Evolutionary conservation across 345 rosid genomes (phyloP), one percentile per base, ranked within the genome.

Genomic region (Arabidopsis suecica): DNA sequence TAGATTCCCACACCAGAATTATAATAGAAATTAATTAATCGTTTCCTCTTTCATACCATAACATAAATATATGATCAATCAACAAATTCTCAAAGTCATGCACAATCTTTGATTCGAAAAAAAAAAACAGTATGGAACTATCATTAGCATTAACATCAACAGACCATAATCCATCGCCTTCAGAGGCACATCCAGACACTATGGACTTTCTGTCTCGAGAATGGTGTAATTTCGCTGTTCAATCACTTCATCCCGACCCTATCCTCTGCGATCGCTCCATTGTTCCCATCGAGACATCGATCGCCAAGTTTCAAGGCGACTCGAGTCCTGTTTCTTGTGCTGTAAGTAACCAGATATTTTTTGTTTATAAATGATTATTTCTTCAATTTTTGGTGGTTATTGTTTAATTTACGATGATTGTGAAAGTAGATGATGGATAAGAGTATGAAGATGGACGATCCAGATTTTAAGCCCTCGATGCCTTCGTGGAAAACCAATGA

Each of bases 161-260:
- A 18, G 59, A 44, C 44, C 53, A 73, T 61, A 83, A 79, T 48
- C 75, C 83, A 38, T 71, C 86, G 3, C 96, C 91, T 33, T 88
- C 97, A 8, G 96, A 91, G 67, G 93, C 97, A 82, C 93, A 88
- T 77, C 96, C 93, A 13, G 97, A 94, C 44, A 78, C 93, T 9
- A 83, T 94, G 96, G 98, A 91, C 75, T 91, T 91, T 79, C 93
- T 91, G 36, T 94, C 98, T 6, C 73, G 78, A 8, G 80, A 95
- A 32, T 94, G 97, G 98, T 94, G 97, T 77, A 81, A 89, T 75
- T 90, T 94, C 51, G 96, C 97, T 9, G 89, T 94, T 63, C 93
- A 90, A 64, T 80, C 97, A 54, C 87, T 90, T 14, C 92, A 90
- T 38, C 89, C 97, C 1, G 84, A 83, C 6, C 70, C 70, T 13